phyloP scores from a whole-genome alignment of 345 rosid species.

The Abelmoschus esculentus region DNA sequence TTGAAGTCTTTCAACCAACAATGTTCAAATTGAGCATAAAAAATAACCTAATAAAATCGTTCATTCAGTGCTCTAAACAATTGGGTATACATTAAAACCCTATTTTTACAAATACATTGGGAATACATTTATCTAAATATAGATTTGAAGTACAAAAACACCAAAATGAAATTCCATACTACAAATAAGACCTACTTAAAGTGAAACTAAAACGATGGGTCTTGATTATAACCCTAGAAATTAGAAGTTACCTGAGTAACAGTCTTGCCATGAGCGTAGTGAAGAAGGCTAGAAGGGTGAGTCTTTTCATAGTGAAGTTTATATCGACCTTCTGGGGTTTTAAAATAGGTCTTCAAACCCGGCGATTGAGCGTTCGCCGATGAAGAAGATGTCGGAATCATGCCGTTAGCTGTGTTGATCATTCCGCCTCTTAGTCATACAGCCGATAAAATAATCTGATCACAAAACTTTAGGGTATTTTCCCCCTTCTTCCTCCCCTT shows the following conservation, averaged over 20 bases:
- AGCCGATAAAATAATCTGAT: slow-evolving; percentile 45
- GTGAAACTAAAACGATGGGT: neutral
- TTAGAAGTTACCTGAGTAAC: slow-evolving; percentile 67
- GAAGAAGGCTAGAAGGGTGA: slow-evolving; percentile 89
- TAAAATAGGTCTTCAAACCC: slow-evolving; percentile 93
- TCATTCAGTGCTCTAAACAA: neutral
- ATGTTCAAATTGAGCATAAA: neutral
- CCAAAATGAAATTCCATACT: neutral
- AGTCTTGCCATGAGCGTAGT: slow-evolving; percentile 93
- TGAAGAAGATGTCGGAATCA: slow-evolving; percentile 69
- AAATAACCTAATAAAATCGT: neutral
- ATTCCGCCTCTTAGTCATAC: slow-evolving; percentile 31
- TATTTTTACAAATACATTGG: neutral
- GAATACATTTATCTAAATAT: neutral
- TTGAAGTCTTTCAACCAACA: neutral
- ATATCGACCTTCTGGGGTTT: slow-evolving; percentile 95
- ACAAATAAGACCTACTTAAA: neutral
- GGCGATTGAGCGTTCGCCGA: slow-evolving; percentile 76
- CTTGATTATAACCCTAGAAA: slow-evolving; percentile 11
- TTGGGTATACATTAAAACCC: neutral
- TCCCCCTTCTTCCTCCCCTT: neutral
- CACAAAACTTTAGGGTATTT: slow-evolving; percentile 47
- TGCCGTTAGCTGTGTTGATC: slow-evolving; percentile 83
- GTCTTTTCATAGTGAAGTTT: slow-evolving; percentile 97
- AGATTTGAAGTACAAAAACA: neutral